Conservation (phyloP, 1,284 basidiomycete species). For the Trametes versicolor region DNA sequence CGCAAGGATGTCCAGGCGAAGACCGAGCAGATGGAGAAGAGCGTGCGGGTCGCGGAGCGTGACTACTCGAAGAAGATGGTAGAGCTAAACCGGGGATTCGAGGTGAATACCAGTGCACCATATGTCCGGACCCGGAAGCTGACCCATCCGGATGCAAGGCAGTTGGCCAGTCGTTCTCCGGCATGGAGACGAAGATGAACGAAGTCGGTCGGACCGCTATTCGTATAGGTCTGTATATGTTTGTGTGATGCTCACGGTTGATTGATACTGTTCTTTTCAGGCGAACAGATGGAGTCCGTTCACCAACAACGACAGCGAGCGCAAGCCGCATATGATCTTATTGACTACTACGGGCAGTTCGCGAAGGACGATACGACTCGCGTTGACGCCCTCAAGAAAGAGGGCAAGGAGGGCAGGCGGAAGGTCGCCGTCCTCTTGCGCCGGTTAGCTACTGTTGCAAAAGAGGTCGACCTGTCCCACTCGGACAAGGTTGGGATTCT, state of each 20-base stretch:
- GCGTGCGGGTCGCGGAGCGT: constrained; percentile 89
- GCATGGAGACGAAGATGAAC: constrained; percentile 90
- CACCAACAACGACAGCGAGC: constrained; percentile 94
- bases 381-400: constrained; percentile 86
- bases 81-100: constrained; percentile 93
- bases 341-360: constrained; percentile 95
- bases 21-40: constrained; percentile 92
- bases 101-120: constrained; percentile 59
- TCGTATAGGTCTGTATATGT: constrained; percentile 76
- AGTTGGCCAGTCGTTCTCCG: constrained; percentile 84
- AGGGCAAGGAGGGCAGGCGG: constrained; percentile 86
- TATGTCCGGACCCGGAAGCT: neutral
- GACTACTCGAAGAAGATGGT: constrained; percentile 95
- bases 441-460: constrained; percentile 88
- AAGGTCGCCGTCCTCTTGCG: constrained; percentile 93
- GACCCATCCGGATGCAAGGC: constrained; percentile 54
- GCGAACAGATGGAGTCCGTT: constrained; percentile 95
- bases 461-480: constrained; percentile 88
- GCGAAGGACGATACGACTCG: constrained; percentile 85
- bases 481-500: constrained; percentile 74
- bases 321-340: constrained; percentile 94
- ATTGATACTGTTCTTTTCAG: constrained; percentile 48
- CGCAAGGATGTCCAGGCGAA: constrained; percentile 89
- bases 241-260: neutral
- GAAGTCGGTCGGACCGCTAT: constrained; percentile 96